Base-by-base conservation (phyloP, 1,139 yeast genomes). In the Williopsis jadinii region DNA sequence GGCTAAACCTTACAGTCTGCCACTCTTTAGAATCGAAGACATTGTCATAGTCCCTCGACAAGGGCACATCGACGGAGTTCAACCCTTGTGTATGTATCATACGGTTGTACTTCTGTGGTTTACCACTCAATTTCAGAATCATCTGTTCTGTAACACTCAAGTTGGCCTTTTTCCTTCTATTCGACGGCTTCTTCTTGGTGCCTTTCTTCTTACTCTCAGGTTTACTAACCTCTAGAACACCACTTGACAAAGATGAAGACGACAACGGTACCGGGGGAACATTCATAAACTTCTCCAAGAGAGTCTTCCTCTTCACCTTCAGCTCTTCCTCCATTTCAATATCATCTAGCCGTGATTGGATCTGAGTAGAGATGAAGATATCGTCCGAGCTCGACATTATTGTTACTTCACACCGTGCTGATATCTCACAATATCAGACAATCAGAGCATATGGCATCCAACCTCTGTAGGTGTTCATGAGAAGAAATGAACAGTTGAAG, bases 311-410 rank as follows among this genome's bases (percentile, higher is more conserved):
- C 6, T 8, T n/a, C n/a, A 32, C 37, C 11, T 12, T 15, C 29
- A 28, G 37, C 29, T 39, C 40, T 14, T 40, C 39, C 31, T 49
- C 49, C 5, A 36, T 40, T 8, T 50, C 47, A 3, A 52, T 12
- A 5, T 46, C 51, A 14, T 51, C 56, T 5, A 51, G 11, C 10
- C 53, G 41, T 0, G 54, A 44, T 38, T 51, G 57, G 8, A 49
- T 46, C 41, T 53, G 56, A 1, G 56, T 50, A 11, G 54, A 52
- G 12, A 50, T 35, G 32, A 52, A 50, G 4, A 49, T 36, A 15
- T 46, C 49, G 11, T 28, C 30, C 24, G 24, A 19, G 6, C 24
- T 19, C 24, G 24, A 19, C 24, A 19, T 19, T 19, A 19, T 19
- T 5, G 6, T 6, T 6, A 19, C 24, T 19, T 19, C 6, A 5